Base-by-base conservation (phyloP, 2,329 filamentous ascomycete genomes). In the Monilinia fructigena region DNA sequence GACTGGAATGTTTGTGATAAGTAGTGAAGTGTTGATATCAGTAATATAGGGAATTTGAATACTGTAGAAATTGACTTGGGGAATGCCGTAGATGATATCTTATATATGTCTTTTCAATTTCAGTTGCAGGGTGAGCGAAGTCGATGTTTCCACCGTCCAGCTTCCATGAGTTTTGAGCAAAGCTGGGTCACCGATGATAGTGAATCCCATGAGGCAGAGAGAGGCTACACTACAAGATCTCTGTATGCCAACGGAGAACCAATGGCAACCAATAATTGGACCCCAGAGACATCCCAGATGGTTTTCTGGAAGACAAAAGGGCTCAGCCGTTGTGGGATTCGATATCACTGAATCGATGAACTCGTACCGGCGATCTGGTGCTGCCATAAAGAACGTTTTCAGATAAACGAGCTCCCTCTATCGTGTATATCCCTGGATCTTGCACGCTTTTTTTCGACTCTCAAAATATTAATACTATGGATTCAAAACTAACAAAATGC, bases 121-220 rank as follows among this genome's bases (percentile, higher is more conserved):
- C n/a, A 3, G 12, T 50, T 26, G 14, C 16, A 38, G 14, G n/a
- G 20, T 50, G n/a, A 31, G 14, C 20, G 12, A 50, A 48, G 10
- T 23, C 35, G 28, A 50, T 45, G 48, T 50, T 26, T 60, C n/a
- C 45, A 50, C n/a, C 45, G 18, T 60, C 5, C 28, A 60, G 28
- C 58, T 50, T 50, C 45, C 58, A 60, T 45, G 58, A 50, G 28
- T n/a, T n/a, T 50, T 31, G 28, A 50, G 14, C 28, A 38, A 60
- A 26, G 28, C 35, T 18, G 45, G 7, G 28, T 38, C 45, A 38
- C 14, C 28, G 18, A 60, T 28, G 12, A 60, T 14, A 12, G 2
- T 38, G 2, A 60, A 38, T 7, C 7, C 58, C n/a, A 60, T 28
- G 58, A 60, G 58, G 45, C 50, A 50, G 26, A 28, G 5, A 23